Conservation (phyloP, 495 filamentous ascomycete species). For the Podospora sp. region DNA sequence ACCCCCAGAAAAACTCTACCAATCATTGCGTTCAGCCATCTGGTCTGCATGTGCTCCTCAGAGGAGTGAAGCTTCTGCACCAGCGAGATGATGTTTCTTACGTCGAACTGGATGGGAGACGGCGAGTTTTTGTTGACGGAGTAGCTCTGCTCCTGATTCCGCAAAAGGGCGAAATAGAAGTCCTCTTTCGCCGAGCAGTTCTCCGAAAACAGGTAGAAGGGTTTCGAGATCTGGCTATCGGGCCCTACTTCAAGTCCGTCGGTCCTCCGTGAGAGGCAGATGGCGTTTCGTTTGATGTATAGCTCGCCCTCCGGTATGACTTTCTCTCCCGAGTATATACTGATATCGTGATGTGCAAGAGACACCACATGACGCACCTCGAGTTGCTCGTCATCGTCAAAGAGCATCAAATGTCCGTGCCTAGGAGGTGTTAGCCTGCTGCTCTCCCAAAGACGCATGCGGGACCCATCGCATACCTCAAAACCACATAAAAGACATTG, state of each 20-base stretch:
- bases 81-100: constrained; percentile 80
- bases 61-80: constrained; percentile 89
- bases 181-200: constrained; percentile 96
- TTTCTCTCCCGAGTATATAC: constrained; percentile 80
- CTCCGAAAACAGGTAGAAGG: constrained; percentile 92
- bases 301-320: constrained; percentile 88
- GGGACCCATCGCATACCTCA: constrained; percentile 60
- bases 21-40: constrained; percentile 91
- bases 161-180: constrained; percentile 91
- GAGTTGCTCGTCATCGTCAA: constrained; percentile 83
- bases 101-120: constrained; percentile 74
- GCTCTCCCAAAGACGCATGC: not conserved
- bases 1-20: constrained; percentile 85
- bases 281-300: constrained; percentile 93
- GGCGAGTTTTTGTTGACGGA: constrained; percentile 62
- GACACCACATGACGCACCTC: constrained; percentile 96
- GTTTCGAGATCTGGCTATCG: constrained; percentile 63
- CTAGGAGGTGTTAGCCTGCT: constrained; percentile 47
- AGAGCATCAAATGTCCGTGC: constrained; percentile 96
- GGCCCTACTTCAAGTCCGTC: constrained; percentile 57
- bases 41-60: constrained; percentile 86
- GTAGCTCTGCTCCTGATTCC: constrained; percentile 73
- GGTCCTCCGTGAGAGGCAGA: constrained; percentile 75
- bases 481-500: constrained; percentile 93
- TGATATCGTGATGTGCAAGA: constrained; percentile 81